Evolutionary conservation across 805 yeast genomes (phyloP), one percentile per base, ranked within the genome.

Genomic region (Candida xyloterini): DNA sequence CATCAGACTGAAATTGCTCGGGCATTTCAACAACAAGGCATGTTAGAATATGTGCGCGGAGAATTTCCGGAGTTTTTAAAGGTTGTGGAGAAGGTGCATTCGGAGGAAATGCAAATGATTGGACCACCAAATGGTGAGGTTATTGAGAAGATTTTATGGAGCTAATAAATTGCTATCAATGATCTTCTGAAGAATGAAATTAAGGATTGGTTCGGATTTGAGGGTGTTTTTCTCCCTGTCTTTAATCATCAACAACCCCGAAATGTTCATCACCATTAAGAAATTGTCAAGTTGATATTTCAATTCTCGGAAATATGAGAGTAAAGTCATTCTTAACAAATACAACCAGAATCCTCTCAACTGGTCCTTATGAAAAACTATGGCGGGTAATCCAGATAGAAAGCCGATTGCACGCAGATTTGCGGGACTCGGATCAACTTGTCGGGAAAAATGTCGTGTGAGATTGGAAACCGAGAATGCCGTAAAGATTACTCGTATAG

Each of bases 1-100:
- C 97, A 90, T 58, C 96, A 90, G 58, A 47, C 62, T 13, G 91
- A 90, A 45, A 79, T 86, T 7, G 93, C 95, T 0, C 53, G 58
- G n/a, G 78, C 73, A 36, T 67, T 84, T 32, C 66, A 59, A 10
- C 30, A 53, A 1, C 36, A 56, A 29, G 63, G 66, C 28, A 49
- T 71, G 20, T 28, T 66, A 16, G 43, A 49, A 23, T 52, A 52
- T 7, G 38, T 47, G 30, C 40, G 46, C 7, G 47, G 52, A 1
- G 52, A 33, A 0, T 33, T 60, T 13, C 21, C 35, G 1, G 48
- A 44, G 6, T 43, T 53, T 18, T 14, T 59, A 10, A 15, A 35
- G 3, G 29, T 50, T 8, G 42, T 60, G 1, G 20, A 41, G 2
- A 27, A 35, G 10, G 33, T 50, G 6, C 50, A 52, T 4, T 15